These are phyloP conservation scores for Jackrogersella multiformis DNA, from an alignment of 495 filamentous ascomycete genomes.

Conservation along the genomic window DNA sequence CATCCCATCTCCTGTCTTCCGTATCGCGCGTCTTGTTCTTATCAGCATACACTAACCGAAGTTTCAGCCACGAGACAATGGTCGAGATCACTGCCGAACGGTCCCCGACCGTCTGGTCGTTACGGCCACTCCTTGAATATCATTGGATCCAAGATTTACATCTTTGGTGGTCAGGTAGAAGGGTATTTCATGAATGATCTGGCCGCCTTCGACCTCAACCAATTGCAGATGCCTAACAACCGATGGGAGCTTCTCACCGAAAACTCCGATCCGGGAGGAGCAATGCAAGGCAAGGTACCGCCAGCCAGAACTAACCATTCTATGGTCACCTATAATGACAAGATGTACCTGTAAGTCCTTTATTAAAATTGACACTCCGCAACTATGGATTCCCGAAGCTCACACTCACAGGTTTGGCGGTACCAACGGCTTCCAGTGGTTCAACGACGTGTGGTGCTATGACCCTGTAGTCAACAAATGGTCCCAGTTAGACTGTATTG, in stretches of 20 bases:
- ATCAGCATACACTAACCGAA: constrained; percentile 36
- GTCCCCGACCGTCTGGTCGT: constrained; percentile 83
- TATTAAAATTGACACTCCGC: neutral
- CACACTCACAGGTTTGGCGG: constrained; percentile 80
- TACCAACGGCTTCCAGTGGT: constrained; percentile 93
- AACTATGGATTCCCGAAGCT: constrained; percentile 31
- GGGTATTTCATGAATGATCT: constrained; percentile 98
- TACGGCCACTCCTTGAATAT: constrained; percentile 98
- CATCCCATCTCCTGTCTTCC: too few relatives aligned
- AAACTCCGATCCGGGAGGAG: constrained; percentile 74
- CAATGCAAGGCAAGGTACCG: constrained; percentile 74
- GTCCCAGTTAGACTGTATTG: constrained; percentile 92
- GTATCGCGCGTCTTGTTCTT: too few relatives aligned
- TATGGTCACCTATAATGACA: constrained; percentile 90
- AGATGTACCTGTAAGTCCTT: constrained; percentile 83
- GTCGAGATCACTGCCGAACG: constrained; percentile 89
- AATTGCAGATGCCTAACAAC: constrained; percentile 85
- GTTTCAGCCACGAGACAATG: constrained; percentile 90
- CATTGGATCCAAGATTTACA: constrained; percentile 92
- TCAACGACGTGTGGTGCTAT: constrained; percentile 98
- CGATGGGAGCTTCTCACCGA: constrained; percentile 91
- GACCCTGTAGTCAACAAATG: constrained; percentile 84
- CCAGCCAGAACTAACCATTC: constrained; percentile 95
- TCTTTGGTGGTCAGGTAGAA: constrained; percentile 98
- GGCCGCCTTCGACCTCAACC: constrained; percentile 95